phyloP scores from a whole-genome alignment of 2,329 filamentous ascomycete species.

The Acrocalymma vagum region DNA sequence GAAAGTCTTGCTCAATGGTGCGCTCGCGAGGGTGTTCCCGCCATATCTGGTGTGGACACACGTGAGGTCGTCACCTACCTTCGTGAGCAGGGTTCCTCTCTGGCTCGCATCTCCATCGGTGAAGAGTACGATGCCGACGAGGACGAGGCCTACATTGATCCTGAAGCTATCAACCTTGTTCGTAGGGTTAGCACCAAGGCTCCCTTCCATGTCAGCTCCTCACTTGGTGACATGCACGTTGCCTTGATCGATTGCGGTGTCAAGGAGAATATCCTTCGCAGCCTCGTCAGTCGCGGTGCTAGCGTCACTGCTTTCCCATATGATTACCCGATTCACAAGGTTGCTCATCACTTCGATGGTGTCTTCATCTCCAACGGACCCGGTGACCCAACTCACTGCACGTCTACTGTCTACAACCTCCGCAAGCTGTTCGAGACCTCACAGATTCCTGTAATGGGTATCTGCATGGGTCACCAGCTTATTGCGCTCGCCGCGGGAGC shows the following conservation, averaged over 20 bases:
- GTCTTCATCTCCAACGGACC: slow-evolving; percentile 99
- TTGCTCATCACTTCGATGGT: slow-evolving; percentile 96
- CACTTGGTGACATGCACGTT: slow-evolving; percentile 84
- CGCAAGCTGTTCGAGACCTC: slow-evolving; percentile 89
- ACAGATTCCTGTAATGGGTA: slow-evolving; percentile 93
- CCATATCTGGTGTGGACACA: slow-evolving; percentile 96
- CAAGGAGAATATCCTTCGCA: slow-evolving; percentile 99
- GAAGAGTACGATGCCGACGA: slow-evolving; percentile 99
- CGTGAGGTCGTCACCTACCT: slow-evolving; percentile 95
- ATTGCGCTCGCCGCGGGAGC: slow-evolving; percentile 89
- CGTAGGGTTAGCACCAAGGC: slow-evolving; percentile 97
- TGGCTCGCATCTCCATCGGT: slow-evolving; percentile 92
- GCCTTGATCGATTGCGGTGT: slow-evolving; percentile 98
- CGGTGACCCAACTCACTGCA: slow-evolving; percentile 96
- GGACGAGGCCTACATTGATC: slow-evolving; percentile 95
- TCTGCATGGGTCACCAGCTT: slow-evolving; percentile 97
- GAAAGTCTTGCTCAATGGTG: slow-evolving; percentile 95
- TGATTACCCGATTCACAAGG: slow-evolving; percentile 98
- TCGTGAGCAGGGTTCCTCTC: slow-evolving; percentile 94
- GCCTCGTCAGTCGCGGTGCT: slow-evolving; percentile 88
- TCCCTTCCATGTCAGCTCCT: slow-evolving; percentile 91
- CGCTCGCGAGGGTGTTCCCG: slow-evolving; percentile 92
- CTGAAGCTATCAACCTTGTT: slow-evolving; percentile 95
- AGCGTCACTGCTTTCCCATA: slow-evolving; percentile 95
- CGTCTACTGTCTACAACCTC: slow-evolving; percentile 92